Evolutionary conservation across 192 early-diverging fungal species (phyloP).

Genomic region (Spizellomyces punctatus): DNA sequence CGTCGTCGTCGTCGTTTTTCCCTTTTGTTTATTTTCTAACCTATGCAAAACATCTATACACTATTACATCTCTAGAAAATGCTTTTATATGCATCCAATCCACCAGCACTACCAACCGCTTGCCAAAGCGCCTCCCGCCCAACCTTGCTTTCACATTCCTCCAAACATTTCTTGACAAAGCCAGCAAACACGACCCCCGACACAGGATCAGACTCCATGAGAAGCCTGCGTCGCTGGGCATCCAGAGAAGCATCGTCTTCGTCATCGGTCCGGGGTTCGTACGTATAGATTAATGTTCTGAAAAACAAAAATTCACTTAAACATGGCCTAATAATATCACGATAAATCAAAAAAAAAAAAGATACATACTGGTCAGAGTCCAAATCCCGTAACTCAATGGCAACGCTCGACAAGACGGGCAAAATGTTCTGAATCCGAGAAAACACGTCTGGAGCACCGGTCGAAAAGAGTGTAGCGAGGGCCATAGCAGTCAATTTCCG

Average conservation of each 20-base stretch:
- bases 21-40: too few species aligned
- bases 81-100: too few species aligned
- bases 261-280: slow-evolving; percentile 52
- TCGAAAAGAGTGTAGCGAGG: slow-evolving; percentile 56
- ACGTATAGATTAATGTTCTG: slow-evolving; percentile 60
- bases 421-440: slow-evolving; percentile 54
- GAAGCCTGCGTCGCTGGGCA: slow-evolving; percentile 25
- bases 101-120: neutral
- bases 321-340: neutral
- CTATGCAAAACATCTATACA: too few species aligned
- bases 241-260: slow-evolving; percentile 54
- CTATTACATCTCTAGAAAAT: too few species aligned
- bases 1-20: too few species aligned
- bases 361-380: slow-evolving; percentile 58
- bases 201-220: slow-evolving; percentile 28
- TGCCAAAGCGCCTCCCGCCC: neutral
- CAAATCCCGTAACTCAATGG: slow-evolving; percentile 63
- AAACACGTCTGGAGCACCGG: slow-evolving; percentile 52
- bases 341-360: neutral
- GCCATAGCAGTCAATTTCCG: slow-evolving; percentile 60
- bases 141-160: neutral
- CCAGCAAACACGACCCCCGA: neutral
- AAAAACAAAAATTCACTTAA: slow-evolving; percentile 18
- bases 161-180: neutral
- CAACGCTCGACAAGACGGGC: slow-evolving; percentile 62